Base-by-base conservation (phyloP, 257 asterid genomes). In the Avicennia marina region DNA sequence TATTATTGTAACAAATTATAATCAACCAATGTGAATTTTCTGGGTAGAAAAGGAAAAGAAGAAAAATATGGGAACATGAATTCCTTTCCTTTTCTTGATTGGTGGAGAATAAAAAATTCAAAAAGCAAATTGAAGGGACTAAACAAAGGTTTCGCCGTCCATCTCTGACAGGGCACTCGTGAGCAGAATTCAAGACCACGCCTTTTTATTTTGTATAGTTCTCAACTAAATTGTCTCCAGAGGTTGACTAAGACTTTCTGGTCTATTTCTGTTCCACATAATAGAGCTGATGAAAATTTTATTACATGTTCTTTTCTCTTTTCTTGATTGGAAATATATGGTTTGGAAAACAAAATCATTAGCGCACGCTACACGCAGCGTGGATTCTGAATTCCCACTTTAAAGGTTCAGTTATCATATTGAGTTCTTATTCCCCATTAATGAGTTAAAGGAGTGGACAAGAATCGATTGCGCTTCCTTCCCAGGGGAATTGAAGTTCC, bases 391-490 rank as follows among this genome's bases (percentile, higher is more conserved):
- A n/a, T 1, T 19, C 26, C 9, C 19, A 48, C 11, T 17, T 40
- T 7, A 52, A 49, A 62, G 25, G 59, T 64, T 34, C 12, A 10
- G 1, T 60, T 11, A 7, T 17, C 13, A 18, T 26, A 4, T 5
- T 21, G 24, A 54, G n/a, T 12, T 26, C n/a, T n/a, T n/a, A n/a
- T 51, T 9, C 55, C 56, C 38, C 31, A 4, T 53, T 56, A 11
- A 53, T 31, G 64, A 58, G 45, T 46, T 17, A n/a, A 64, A 50
- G 64, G 31, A n/a, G 63, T 55, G 60, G n/a, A 46, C 27, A 49
- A 42, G 55, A 27, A 43, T 34, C 67, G 67, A 22, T 67, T 50
- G 58, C 17, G 54, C 56, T 66, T 58, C 68, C 50, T 17, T 18
- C 54, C 38, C 15, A 9, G 55, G 39, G 53, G 4, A 49, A 26